Conservation (phyloP, 176 grass and related monocot genomes). For the Carex kokanica region DNA sequence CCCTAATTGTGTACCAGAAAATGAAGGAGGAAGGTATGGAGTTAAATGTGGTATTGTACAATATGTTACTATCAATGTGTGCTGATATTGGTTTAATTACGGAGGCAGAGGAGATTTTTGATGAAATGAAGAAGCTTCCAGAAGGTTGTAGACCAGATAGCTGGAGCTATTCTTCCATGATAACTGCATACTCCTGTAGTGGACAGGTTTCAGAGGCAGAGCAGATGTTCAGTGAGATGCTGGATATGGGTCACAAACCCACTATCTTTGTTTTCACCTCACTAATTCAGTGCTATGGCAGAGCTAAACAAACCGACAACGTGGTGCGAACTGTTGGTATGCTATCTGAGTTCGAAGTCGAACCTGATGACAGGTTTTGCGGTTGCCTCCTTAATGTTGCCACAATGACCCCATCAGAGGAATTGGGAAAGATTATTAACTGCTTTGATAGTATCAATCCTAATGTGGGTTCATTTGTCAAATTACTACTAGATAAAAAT, state of each 20-base stretch:
- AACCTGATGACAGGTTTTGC: constrained; percentile 63
- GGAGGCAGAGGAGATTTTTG: constrained; percentile 68
- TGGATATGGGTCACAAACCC: constrained; percentile 50
- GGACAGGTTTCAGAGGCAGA: constrained; percentile 56
- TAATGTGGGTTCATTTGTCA: constrained; percentile 54
- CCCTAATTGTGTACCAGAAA: constrained; percentile 48
- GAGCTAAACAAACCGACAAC: constrained; percentile 42
- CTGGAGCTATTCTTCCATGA: constrained; percentile 85
- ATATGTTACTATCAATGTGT: constrained; percentile 87
- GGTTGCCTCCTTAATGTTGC: constrained; percentile 76
- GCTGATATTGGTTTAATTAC: constrained; percentile 72
- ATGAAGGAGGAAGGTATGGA: constrained; percentile 50
- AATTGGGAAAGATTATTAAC: constrained; percentile 62
- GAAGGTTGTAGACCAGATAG: constrained; percentile 59
- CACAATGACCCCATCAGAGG: constrained; percentile 39
- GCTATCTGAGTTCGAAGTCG: constrained; percentile 51
- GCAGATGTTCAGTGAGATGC: constrained; percentile 67
- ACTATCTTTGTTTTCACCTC: constrained; percentile 88
- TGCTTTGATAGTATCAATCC: constrained; percentile 57
- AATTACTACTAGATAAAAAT: constrained; percentile 42
- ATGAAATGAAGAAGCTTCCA: constrained; percentile 63
- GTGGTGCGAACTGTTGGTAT: constrained; percentile 52
- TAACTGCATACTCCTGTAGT: constrained; percentile 72
- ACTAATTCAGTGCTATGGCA: constrained; percentile 80
- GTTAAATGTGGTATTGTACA: constrained; percentile 50